Base-by-base conservation (phyloP, 352 stramenopile species). In the Globisporangium splendens region DNA sequence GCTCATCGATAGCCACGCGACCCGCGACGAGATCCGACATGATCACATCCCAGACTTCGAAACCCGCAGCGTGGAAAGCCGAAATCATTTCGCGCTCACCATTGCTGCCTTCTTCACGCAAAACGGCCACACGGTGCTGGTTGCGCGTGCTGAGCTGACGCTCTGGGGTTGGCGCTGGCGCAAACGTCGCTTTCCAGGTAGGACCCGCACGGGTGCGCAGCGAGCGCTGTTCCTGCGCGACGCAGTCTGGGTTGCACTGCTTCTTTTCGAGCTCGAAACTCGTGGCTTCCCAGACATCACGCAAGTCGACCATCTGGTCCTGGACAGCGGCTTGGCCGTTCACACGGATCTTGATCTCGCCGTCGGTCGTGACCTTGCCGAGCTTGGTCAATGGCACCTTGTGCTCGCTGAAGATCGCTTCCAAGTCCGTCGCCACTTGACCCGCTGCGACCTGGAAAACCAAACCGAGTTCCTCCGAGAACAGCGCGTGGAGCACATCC, bases 61-160 rank as follows among this genome's bases (percentile, higher is more conserved):
- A 99, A 11, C 97, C 97, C 18, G 96, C 97, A 21, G 93, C 71
- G 60, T 98, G 80, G 79, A 99, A 99, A 8, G 98, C 97, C 14
- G 95, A 89, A 46, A 96, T 76, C 97, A 99, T 99, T 71, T 99
- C 98, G 20, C 96, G 80, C 75, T 99, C 98, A 43, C 98, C 97
- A 75, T 99, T 99, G 67, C 89, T 98, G 54, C 98, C 97, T 86
- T 99, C 97, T 76, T 99, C 96, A 47, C 97, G 89, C 46, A 99
- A 72, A 20, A 99, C 84, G 33, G 93, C 96, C 35, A 99, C 96
- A 56, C 97, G 96, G 68, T 98, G 95, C 68, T 98, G 82, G 21
- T 75, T 56, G 50, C 82, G 83, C 39, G 83, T 93, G 58, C 83
- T 88, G 31, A 93, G 71, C 62, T 91, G 77, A 11, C 88, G 83